phyloP scores from a whole-genome alignment of 768 basidiomycete species.

The Russula vinacea region DNA sequence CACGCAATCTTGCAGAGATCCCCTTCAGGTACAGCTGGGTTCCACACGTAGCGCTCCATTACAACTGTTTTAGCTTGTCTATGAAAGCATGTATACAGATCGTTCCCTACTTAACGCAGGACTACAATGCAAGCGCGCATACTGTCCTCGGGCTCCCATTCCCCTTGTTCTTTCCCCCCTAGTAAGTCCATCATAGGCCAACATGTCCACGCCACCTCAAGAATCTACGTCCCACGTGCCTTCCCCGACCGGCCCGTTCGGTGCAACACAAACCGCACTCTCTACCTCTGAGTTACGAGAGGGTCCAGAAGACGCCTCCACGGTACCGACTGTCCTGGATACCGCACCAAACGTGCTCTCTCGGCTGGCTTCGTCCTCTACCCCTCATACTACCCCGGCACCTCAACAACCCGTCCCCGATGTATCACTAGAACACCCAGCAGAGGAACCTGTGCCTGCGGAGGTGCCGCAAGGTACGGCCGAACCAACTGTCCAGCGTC shows the following conservation, averaged over 20 bases:
- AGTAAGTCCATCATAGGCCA: background rate
- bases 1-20: too few species aligned
- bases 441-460: background rate
- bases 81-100: too few species aligned
- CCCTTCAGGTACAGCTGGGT: too few species aligned
- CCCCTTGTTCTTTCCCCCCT: background rate
- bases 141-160: background rate
- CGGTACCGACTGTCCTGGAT: background rate
- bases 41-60: too few species aligned
- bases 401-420: background rate
- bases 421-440: background rate
- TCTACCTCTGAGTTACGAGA: background rate
- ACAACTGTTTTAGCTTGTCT: too few species aligned
- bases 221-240: background rate
- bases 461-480: background rate
- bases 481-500: background rate
- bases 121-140: background rate
- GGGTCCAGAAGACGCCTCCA: background rate
- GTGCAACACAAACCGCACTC: background rate
- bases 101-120: constrained; percentile 1
- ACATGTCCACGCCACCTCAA: background rate
- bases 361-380: background rate
- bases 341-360: background rate
- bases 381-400: background rate
- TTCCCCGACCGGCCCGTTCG: background rate